Evolutionary conservation across 2,329 filamentous ascomycete genomes (phyloP).

Genomic region (Neonectria coccinea): DNA sequence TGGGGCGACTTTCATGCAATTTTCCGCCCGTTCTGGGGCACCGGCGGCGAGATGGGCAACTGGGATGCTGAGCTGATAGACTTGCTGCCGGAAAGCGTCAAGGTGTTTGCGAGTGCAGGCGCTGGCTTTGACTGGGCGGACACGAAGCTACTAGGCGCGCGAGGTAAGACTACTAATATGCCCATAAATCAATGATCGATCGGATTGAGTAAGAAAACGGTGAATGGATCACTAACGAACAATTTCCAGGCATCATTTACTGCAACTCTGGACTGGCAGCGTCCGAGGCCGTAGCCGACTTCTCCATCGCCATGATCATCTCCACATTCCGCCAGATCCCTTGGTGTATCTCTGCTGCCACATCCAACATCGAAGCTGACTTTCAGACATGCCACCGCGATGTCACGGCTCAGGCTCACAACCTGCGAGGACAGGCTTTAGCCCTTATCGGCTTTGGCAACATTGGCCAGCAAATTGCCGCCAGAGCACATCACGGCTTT

Average conservation of each 20-base stretch:
- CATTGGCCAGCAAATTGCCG: constrained; percentile 72
- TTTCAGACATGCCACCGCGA: constrained; percentile 71
- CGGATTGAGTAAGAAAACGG: neutral
- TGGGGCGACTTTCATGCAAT: constrained; percentile 68
- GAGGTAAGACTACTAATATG: constrained; percentile 55
- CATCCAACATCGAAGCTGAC: constrained; percentile 47
- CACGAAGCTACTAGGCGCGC: constrained; percentile 68
- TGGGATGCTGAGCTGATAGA: constrained; percentile 72
- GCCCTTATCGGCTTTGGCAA: constrained; percentile 78
- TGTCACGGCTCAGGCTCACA: constrained; percentile 70
- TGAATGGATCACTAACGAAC: constrained; percentile 7
- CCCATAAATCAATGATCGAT: neutral
- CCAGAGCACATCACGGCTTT: constrained; percentile 63
- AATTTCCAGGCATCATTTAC: constrained; percentile 69
- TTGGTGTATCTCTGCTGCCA: constrained; percentile 71
- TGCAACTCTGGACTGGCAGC: constrained; percentile 79
- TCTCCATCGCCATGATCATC: constrained; percentile 76
- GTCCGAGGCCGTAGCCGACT: constrained; percentile 79
- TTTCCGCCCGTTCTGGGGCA: constrained; percentile 72
- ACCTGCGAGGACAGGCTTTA: constrained; percentile 70
- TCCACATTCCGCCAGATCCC: constrained; percentile 75
- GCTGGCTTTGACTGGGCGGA: constrained; percentile 77
- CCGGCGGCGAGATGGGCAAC: constrained; percentile 73
- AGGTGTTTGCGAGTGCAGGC: constrained; percentile 73
- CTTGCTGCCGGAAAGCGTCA: constrained; percentile 66